These are phyloP conservation scores for Opeltia flavorubescens DNA, from an alignment of 495 filamentous ascomycete genomes.

Conservation along the genomic window DNA sequence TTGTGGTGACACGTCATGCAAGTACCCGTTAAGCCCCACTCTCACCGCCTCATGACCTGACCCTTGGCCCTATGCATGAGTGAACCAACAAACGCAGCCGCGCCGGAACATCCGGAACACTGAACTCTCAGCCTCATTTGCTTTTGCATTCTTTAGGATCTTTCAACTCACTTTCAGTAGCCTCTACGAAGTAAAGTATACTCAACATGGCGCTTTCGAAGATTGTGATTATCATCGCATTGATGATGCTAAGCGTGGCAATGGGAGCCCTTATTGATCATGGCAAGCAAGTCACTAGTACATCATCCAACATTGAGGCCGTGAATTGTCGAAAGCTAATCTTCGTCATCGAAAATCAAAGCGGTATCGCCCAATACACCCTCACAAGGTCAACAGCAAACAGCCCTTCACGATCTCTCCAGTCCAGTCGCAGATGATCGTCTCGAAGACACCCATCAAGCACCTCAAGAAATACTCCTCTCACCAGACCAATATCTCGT, in stretches of 20 bases:
- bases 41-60: background rate
- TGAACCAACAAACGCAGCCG: too few species aligned
- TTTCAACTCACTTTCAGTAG: too few species aligned
- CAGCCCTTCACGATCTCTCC: background rate
- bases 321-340: background rate
- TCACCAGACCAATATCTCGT: background rate
- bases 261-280: background rate
- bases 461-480: background rate
- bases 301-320: background rate
- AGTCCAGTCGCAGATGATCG: background rate
- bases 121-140: too few species aligned
- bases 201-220: background rate
- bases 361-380: background rate
- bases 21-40: background rate
- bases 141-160: too few species aligned
- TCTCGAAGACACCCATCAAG: background rate
- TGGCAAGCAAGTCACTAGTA: background rate
- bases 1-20: background rate
- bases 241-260: background rate
- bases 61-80: background rate
- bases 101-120: too few species aligned
- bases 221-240: background rate
- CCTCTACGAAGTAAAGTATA: too few species aligned
- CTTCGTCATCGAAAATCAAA: background rate
- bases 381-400: background rate